phyloP scores from a whole-genome alignment of 1,284 basidiomycete species.

The Malassezia slooffiae region DNA sequence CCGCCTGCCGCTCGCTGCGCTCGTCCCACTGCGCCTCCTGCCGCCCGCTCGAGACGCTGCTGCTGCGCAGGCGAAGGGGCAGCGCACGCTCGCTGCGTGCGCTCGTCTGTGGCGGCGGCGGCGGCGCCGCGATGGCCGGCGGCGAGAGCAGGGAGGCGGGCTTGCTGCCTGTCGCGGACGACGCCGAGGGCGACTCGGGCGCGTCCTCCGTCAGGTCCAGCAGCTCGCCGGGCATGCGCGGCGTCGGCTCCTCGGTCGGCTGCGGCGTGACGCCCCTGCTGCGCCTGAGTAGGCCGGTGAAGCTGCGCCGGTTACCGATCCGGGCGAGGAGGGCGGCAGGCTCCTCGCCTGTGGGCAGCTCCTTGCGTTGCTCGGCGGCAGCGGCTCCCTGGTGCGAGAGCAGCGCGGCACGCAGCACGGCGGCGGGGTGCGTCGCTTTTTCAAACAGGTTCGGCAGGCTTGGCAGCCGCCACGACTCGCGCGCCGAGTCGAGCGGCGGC shows the following conservation, averaged over 20 bases:
- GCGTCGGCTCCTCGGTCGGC: not conserved
- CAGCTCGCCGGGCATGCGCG: not conserved
- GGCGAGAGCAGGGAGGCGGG: not conserved
- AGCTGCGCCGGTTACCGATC: not conserved
- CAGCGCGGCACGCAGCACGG: constrained; percentile 29
- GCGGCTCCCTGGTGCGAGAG: not conserved
- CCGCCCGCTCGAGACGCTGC: constrained; percentile 1
- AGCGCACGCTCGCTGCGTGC: no score
- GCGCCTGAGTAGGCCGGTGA: constrained; percentile 6
- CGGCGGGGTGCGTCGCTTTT: constrained; percentile 34
- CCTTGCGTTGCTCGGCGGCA: not conserved
- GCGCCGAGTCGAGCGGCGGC: no score
- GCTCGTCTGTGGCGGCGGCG: no score
- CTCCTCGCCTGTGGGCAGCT: not conserved
- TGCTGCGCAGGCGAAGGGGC: constrained; percentile 9
- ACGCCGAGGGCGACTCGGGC: constrained; percentile 1
- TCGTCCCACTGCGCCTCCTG: not conserved
- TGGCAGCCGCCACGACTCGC: constrained; percentile 22
- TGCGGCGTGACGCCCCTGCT: not conserved
- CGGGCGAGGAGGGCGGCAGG: constrained; percentile 3
- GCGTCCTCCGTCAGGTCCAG: not conserved
- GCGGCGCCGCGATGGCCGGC: not conserved
- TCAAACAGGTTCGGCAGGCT: constrained; percentile 34
- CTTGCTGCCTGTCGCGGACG: not conserved
- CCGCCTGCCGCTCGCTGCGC: not conserved